Percentiles rank a stretch among this genome's conserved stretches.
Evolutionary conservation across 768 basidiomycete genomes (phyloP).

Genomic region (Lactarius evosmus): DNA sequence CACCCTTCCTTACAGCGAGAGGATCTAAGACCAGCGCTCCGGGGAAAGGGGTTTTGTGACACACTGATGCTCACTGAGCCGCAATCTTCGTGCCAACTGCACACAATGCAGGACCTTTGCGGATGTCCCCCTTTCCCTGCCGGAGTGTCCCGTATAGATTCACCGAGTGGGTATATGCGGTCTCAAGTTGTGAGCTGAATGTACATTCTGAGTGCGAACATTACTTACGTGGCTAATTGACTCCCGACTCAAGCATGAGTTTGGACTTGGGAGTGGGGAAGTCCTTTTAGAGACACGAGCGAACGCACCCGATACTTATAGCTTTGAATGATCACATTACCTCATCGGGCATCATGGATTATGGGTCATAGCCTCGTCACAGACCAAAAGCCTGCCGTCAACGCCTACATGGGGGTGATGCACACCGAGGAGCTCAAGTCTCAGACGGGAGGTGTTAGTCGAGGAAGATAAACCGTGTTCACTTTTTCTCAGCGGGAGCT

Average conservation of each 20-base stretch:
- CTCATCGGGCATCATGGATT: background rate
- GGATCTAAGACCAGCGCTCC: slow-evolving; percentile 15
- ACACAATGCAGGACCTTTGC: slow-evolving; percentile 1
- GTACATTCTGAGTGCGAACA: slow-evolving; percentile 5
- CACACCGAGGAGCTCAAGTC: background rate
- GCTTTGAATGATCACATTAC: slow-evolving; percentile 1
- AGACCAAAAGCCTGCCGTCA: background rate
- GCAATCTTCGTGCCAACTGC: background rate
- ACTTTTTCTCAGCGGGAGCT: background rate
- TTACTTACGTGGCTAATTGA: slow-evolving; percentile 1
- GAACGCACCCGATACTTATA: background rate
- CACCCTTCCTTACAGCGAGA: background rate
- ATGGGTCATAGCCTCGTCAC: background rate
- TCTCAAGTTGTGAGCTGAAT: background rate
- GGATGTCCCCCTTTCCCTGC: background rate
- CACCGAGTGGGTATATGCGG: background rate
- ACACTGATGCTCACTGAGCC: slow-evolving; percentile 2
- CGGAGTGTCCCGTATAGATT: slow-evolving; percentile 1
- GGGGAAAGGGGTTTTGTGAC: slow-evolving; percentile 3
- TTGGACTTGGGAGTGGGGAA: background rate
- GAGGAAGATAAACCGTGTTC: background rate
- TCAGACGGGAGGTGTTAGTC: background rate
- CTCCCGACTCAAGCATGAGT: background rate
- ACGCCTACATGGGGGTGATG: background rate
- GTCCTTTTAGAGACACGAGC: slow-evolving; percentile 2